Conservation (phyloP, 345 rosid species). For the Kandelia obovata region DNA sequence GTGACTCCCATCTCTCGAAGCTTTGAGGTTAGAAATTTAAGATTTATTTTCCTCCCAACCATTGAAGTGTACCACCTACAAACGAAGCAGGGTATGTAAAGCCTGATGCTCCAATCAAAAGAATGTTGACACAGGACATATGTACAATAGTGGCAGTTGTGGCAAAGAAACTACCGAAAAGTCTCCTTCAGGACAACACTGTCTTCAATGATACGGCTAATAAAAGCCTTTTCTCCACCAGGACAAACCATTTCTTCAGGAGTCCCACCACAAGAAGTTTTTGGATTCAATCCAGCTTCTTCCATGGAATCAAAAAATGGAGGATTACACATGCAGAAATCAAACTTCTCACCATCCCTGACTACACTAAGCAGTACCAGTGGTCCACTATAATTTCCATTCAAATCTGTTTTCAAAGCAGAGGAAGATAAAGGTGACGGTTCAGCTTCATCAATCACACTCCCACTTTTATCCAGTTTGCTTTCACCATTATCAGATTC, state of each 20-base stretch:
- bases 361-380: constrained; percentile 64
- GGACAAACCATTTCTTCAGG: constrained; percentile 78
- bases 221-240: constrained; percentile 88
- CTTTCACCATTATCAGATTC: constrained; percentile 23
- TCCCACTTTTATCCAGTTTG: constrained; percentile 13
- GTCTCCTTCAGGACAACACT: constrained; percentile 58
- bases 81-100: not conserved
- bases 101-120: not conserved
- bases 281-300: constrained; percentile 86
- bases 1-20: constrained; percentile 70
- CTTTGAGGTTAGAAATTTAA: constrained; percentile 61
- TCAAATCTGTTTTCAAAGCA: constrained; percentile 19
- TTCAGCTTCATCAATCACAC: constrained; percentile 15
- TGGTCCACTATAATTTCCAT: constrained; percentile 37
- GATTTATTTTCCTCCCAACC: constrained; percentile 86
- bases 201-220: constrained; percentile 68
- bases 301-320: constrained; percentile 83
- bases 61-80: constrained; percentile 86
- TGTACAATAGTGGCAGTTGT: not conserved
- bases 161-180: constrained; percentile 43
- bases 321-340: constrained; percentile 97
- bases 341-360: constrained; percentile 65
- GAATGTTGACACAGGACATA: not conserved
- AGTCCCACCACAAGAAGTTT: constrained; percentile 92
- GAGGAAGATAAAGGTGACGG: constrained; percentile 17